Base-by-base conservation (phyloP, 208 protist genomes). In the Leishmania gerbilli region DNA sequence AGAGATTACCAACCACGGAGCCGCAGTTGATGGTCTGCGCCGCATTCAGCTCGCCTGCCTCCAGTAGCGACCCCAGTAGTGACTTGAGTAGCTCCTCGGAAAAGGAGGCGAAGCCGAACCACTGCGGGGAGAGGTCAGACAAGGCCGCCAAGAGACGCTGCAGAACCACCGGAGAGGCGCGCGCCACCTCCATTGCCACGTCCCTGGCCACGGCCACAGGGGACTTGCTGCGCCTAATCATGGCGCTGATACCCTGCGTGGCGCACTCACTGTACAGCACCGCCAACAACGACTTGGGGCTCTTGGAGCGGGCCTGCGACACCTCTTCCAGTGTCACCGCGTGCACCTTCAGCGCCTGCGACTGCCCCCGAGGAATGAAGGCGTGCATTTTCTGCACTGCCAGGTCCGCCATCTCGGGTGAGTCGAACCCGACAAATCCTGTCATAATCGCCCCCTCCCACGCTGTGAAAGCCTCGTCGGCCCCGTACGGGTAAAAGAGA, bases 401-500 rank as follows among this genome's bases (percentile, higher is more conserved):
- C 15, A 95, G 82, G 2, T 87, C 84, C 5, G 90, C 88, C 92
- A 95, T 96, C 74, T 89, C 88, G 9, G 71, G 79, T 64, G 87
- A 89, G 27, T 90, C 87, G 85, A 97, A 97, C 34, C 94, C 89
- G 37, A 97, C 94, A 75, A 88, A 95, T 8, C 94, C 94, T 15
- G 87, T 75, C 47, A 95, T 76, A 31, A 58, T 53, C 31, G 78
- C 77, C 11, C 87, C 83, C 34, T 93, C 87, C 69, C 79, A 86
- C 13, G 88, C 69, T 24, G 86, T 87, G 83, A 95, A 94, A 31
- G 92, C 92, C 68, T 97, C 92, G 77, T 97, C 92, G 42, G 86
- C 94, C 34, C 94, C 91, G 80, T 95, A 94, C 4, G 91, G 91
- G 83, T 96, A 96, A 77, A 97, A 97, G 83, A 97, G 89, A 47